Evolutionary conservation across 2,329 filamentous ascomycete species (phyloP).

Genomic region (Penicillium sp.): DNA sequence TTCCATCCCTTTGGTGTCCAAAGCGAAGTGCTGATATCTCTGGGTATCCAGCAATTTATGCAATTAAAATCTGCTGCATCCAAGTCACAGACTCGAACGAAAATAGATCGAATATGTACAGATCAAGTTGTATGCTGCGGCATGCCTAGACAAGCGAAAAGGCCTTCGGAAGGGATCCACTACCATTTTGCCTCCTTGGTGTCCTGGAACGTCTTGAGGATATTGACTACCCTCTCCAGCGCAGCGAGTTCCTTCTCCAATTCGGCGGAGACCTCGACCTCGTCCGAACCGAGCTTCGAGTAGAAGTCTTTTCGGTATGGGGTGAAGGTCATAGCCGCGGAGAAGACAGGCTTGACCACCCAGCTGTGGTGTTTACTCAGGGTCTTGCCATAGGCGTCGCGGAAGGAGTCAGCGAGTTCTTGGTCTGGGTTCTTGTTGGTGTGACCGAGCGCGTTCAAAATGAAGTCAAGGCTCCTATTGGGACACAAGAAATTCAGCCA

Average conservation of each 20-base stretch:
- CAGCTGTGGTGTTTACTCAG: slow-evolving; percentile 92
- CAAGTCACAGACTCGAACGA: slow-evolving; percentile 17
- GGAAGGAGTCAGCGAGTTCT: slow-evolving; percentile 86
- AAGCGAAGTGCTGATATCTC: neutral
- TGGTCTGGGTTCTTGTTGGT: slow-evolving; percentile 69
- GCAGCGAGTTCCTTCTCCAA: slow-evolving; percentile 72
- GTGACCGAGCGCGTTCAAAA: slow-evolving; percentile 75
- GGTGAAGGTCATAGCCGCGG: slow-evolving; percentile 86
- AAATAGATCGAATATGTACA: slow-evolving; percentile 26
- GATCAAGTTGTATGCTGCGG: slow-evolving; percentile 12
- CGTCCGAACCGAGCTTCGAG: slow-evolving; percentile 65
- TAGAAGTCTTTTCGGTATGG: slow-evolving; percentile 96
- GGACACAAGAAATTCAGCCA: neutral
- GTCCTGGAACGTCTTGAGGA: slow-evolving; percentile 67
- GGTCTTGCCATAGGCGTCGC: slow-evolving; percentile 76
- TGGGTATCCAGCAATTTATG: neutral
- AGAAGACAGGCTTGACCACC: slow-evolving; percentile 88
- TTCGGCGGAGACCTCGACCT: slow-evolving; percentile 61
- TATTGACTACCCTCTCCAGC: slow-evolving; percentile 75
- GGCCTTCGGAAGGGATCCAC: slow-evolving; percentile 10
- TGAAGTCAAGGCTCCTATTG: slow-evolving; percentile 87
- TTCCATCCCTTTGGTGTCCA: neutral
- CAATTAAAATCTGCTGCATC: slow-evolving; percentile 17
- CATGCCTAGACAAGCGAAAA: slow-evolving; percentile 6
- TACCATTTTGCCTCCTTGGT: slow-evolving; percentile 55